phyloP scores from a whole-genome alignment of 179 eudicot species.

The Spergularia azorica region DNA sequence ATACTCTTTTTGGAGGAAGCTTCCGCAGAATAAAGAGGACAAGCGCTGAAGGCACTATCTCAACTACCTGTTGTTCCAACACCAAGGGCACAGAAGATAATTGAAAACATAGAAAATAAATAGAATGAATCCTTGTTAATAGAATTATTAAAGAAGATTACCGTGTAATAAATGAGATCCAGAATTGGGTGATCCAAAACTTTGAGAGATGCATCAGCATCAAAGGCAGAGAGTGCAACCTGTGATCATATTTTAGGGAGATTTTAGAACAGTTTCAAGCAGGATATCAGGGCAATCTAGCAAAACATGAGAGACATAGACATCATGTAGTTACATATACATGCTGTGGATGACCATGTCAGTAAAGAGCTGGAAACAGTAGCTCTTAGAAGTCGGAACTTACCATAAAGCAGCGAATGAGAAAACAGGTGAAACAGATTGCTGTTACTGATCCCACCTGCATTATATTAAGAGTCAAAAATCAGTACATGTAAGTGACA shows the following conservation, averaged over 20 bases:
- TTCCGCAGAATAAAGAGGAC: constrained; percentile 86
- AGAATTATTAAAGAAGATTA: constrained; percentile 27
- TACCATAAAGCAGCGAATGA: constrained; percentile 57
- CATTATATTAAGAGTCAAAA: constrained; percentile 22
- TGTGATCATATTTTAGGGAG: constrained; percentile 31
- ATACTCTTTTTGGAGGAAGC: constrained; percentile 80
- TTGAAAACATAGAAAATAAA: not conserved
- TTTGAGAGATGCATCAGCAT: constrained; percentile 71
- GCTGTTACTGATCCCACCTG: constrained; percentile 93
- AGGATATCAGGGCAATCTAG: not conserved
- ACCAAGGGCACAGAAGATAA: constrained; percentile 1
- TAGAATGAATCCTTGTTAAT: not conserved
- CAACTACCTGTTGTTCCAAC: constrained; percentile 60
- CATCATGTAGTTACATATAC: not conserved
- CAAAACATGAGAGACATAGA: not conserved
- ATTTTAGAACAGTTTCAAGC: constrained; percentile 11
- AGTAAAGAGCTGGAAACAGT: not conserved
- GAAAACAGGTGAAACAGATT: constrained; percentile 71
- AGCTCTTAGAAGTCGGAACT: constrained; percentile 25
- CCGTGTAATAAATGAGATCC: constrained; percentile 81
- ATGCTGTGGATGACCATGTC: too few species aligned
- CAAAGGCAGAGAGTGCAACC: constrained; percentile 50
- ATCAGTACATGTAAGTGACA: not conserved
- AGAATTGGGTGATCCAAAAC: constrained; percentile 83
- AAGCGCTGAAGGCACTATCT: constrained; percentile 88